Conservation (phyloP, 306 rosid species). For the Delonix regia region DNA sequence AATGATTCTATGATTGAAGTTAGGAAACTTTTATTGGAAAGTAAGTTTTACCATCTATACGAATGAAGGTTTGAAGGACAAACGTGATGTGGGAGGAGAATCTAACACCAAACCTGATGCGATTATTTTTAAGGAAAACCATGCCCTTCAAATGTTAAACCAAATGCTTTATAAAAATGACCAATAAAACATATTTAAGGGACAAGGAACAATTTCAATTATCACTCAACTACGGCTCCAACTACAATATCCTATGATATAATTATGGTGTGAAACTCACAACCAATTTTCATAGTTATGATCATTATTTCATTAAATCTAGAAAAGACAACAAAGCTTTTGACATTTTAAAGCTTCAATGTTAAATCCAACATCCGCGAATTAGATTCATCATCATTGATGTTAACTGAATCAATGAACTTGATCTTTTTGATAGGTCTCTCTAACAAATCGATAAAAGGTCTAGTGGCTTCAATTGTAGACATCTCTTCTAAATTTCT, state of each 20-base stretch:
- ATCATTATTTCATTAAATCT: neutral
- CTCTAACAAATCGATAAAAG: slow-evolving; percentile 55
- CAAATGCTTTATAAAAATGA: neutral
- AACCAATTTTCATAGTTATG: neutral
- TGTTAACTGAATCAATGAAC: slow-evolving; percentile 37
- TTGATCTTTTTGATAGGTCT: slow-evolving; percentile 46
- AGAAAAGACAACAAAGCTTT: neutral
- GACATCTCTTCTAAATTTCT: slow-evolving; percentile 10
- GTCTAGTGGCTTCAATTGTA: slow-evolving; percentile 42
- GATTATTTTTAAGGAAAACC: too few relatives aligned
- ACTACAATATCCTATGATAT: neutral
- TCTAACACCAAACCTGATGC: too few relatives aligned
- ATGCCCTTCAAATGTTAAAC: too few relatives aligned
- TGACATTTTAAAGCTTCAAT: neutral
- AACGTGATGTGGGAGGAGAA: too few relatives aligned
- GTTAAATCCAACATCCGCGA: slow-evolving; percentile 46
- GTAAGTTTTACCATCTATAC: too few relatives aligned
- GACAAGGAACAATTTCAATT: neutral
- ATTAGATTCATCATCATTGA: slow-evolving; percentile 31
- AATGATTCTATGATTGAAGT: too few relatives aligned
- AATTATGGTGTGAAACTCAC: neutral
- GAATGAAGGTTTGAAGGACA: too few relatives aligned
- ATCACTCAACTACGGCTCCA: neutral
- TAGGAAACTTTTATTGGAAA: too few relatives aligned
- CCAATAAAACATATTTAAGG: neutral